These are phyloP conservation scores for Trichoderma virens DNA, from an alignment of 495 filamentous ascomycete species.

Conservation along the genomic window DNA sequence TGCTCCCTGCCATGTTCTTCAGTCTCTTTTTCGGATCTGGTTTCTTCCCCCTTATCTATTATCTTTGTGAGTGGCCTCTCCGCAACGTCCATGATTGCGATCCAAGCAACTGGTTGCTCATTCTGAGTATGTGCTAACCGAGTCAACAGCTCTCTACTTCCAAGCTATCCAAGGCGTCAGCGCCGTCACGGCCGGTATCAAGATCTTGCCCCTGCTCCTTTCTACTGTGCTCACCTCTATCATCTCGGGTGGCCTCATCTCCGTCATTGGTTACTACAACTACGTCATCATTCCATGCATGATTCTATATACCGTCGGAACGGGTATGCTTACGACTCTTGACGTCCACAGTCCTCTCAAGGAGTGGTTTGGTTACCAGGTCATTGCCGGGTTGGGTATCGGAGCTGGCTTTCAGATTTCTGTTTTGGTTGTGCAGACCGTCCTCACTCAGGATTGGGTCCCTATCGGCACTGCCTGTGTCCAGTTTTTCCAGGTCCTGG, in stretches of 20 bases:
- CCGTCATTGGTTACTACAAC: conserved; percentile 45
- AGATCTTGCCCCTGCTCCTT: conserved; percentile 68
- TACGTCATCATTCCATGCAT: conserved; percentile 38
- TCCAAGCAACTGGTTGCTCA: background rate
- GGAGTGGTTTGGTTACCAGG: conserved; percentile 50
- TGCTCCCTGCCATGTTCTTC: conserved; percentile 47
- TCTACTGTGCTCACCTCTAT: conserved; percentile 50
- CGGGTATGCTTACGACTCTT: conserved; percentile 45
- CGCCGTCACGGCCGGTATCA: conserved; percentile 69
- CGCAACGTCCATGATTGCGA: no score
- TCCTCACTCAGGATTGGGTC: conserved; percentile 46
- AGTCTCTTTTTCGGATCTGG: conserved; percentile 51
- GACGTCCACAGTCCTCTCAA: conserved; percentile 31
- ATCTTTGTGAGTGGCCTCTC: conserved; percentile 45
- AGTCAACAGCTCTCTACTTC: conserved; percentile 63
- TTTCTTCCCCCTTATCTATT: conserved; percentile 64
- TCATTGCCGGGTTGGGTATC: conserved; percentile 38
- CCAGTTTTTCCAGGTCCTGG: conserved; percentile 60
- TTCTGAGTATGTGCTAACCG: background rate
- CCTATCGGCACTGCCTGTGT: conserved; percentile 56
- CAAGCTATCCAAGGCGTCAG: conserved; percentile 70
- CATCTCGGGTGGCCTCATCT: conserved; percentile 33
- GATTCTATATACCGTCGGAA: conserved; percentile 39
- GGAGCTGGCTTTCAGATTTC: conserved; percentile 36
- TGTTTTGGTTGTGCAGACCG: conserved; percentile 47